Conservation (phyloP, 495 filamentous ascomycete species). For the Aspergillus baeticus region DNA sequence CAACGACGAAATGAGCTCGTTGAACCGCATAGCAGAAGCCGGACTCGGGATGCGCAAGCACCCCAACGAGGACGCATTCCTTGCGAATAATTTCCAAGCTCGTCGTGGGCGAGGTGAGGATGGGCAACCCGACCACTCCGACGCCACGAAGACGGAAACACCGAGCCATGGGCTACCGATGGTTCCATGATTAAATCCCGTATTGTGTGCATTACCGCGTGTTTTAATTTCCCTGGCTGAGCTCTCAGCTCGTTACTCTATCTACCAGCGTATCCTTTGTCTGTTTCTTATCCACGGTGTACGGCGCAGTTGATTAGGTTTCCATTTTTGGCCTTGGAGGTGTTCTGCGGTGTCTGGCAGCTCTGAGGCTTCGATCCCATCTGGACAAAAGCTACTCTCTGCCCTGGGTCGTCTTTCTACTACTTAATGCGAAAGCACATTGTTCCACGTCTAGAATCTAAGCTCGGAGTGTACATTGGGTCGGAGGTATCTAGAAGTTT, state of each 20-base stretch:
- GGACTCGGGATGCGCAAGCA: constrained; percentile 49
- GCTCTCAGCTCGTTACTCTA: neutral
- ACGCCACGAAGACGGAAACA: constrained; percentile 31
- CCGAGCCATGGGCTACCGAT: constrained; percentile 32
- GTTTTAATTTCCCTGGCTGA: neutral
- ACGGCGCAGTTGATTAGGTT: constrained; percentile 19
- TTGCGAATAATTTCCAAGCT: constrained; percentile 32
- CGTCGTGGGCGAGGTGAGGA: constrained; percentile 38
- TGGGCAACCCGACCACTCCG: constrained; percentile 26
- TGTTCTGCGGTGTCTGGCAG: constrained; percentile 19
- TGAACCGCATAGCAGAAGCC: constrained; percentile 47
- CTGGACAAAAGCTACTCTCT: constrained; percentile 3
- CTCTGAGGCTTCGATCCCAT: constrained; percentile 1
- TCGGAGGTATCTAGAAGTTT: too few species aligned
- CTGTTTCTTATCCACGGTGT: constrained; percentile 9
- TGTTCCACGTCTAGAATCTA: too few species aligned
- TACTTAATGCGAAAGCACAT: neutral
- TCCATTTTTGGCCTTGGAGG: constrained; percentile 15
- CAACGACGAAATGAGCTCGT: constrained; percentile 44
- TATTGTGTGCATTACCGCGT: neutral
- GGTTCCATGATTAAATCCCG: constrained; percentile 17
- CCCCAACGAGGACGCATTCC: constrained; percentile 33
- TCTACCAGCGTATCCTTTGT: constrained; percentile 6
- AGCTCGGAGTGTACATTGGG: too few species aligned
- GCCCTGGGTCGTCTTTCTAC: neutral